Evolutionary conservation across 805 yeast genomes (phyloP), one percentile per base, ranked within the genome.

Genomic region (Vanderwaltozyma polyspora): DNA sequence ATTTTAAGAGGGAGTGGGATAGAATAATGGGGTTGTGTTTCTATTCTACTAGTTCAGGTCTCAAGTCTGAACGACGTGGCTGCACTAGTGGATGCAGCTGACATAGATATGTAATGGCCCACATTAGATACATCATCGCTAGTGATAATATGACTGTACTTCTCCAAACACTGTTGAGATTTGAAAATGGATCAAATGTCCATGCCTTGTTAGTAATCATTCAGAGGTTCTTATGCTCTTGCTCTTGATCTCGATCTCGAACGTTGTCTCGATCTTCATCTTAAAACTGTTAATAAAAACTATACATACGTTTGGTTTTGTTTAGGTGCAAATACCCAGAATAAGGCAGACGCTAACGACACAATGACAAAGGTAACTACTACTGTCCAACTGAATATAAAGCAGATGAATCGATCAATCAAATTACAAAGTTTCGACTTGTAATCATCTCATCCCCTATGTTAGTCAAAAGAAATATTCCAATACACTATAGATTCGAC

Each of bases 61-160:
- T 77, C 56, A 86, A 62, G 52, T 87, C 95, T 1, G 93, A 74
- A 49, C 96, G 75, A 57, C 80, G 81, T 28, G 96, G 96, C 28
- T 74, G 85, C 39, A 84, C 94, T 51, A 87, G 67, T 6, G 96
- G 96, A 60, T 87, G 95, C 39, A 87, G 65, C 57, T 87, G 96
- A 24, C 65, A 63, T 44, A 86, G 66, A 54, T 85, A 86, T 6
- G 96, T 86, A 50, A 86, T 77, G 22, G 95, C 96, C 93, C 93
- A 82, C 87, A 82, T 78, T 52, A 82, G 64, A 57, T 70, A 82
- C 63, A 82, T 77, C 87, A 82, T 77, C 16, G 84, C 70, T 46
- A 82, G 57, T 7, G 83, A 70, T 42, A 82, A 64, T 32, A 77
- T 74, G 27, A 59, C 76, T 16, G 84, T 76, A 44, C 81, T 74